Conservation (phyloP, 1,284 basidiomycete genomes). For the Ceratobasidium sp. region DNA sequence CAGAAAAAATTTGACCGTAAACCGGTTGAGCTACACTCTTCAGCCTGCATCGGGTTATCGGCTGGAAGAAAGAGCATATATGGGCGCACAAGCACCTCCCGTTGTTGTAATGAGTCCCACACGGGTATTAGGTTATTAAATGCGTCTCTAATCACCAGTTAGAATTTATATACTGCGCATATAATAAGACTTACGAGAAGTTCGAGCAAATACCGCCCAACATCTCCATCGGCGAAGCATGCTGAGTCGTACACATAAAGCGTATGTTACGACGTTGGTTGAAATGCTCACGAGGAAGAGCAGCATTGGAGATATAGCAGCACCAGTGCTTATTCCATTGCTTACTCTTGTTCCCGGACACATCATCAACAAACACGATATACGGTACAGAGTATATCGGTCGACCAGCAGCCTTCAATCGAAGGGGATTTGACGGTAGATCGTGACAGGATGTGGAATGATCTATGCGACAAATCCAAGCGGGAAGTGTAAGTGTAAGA, state of each 20-base stretch:
- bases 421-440: neutral
- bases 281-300: neutral
- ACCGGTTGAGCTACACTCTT: conserved; percentile 35
- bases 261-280: conserved; percentile 29
- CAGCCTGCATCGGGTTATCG: conserved; percentile 44
- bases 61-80: conserved; percentile 14
- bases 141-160: neutral
- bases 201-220: neutral
- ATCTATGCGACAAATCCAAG: neutral
- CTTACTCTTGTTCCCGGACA: conserved; percentile 39
- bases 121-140: conserved; percentile 42
- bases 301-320: conserved; percentile 33
- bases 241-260: conserved; percentile 32
- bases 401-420: conserved; percentile 2
- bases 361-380: conserved; percentile 39
- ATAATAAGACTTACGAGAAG: neutral
- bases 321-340: conserved; percentile 41
- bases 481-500: neutral
- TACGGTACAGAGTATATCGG: conserved; percentile 31
- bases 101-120: conserved; percentile 47
- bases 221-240: conserved; percentile 34
- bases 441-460: neutral
- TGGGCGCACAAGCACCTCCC: conserved; percentile 48
- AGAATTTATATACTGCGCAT: neutral
- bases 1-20: conserved; percentile 35